Percentiles rank a stretch among this genome's conserved stretches.
Conservation (phyloP, 2,329 filamentous ascomycete species). For the Penicillium sp. region DNA sequence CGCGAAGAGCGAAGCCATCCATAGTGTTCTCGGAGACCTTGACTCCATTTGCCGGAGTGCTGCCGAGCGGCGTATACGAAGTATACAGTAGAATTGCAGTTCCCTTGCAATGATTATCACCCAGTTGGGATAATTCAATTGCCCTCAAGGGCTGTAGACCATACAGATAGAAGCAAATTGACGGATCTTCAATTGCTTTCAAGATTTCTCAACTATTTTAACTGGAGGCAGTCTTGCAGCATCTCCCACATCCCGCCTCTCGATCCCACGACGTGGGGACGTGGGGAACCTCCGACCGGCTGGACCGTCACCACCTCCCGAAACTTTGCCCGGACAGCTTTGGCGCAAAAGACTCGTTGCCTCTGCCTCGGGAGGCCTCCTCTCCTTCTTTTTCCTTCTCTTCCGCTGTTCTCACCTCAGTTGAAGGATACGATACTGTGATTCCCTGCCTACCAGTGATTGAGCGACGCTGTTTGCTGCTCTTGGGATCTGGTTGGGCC, state of each 20-base stretch:
- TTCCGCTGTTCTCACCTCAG: slow-evolving; percentile 1
- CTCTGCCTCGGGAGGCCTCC: neutral
- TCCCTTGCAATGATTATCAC: neutral
- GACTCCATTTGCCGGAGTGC: neutral
- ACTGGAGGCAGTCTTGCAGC: neutral
- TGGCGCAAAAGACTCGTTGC: neutral
- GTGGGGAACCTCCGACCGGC: slow-evolving; percentile 16
- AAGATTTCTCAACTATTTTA: neutral
- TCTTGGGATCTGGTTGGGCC: neutral
- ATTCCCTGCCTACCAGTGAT: slow-evolving; percentile 4
- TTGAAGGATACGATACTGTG: neutral
- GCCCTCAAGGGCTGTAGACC: neutral
- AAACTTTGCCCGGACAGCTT: slow-evolving; percentile 1
- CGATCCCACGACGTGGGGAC: slow-evolving; percentile 14
- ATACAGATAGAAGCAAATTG: neutral
- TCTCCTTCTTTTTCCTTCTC: neutral
- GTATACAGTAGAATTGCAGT: neutral
- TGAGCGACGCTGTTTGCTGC: neutral
- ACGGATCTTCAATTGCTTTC: neutral
- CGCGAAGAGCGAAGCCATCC: neutral
- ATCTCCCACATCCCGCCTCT: neutral
- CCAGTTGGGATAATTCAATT: neutral
- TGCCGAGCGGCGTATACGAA: neutral
- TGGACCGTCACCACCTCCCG: neutral
- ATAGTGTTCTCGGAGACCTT: no score